A percentile compares a stretch with the other conserved stretches of the same genome.
Evolutionary conservation across 768 basidiomycete species (phyloP).

Genomic region (Flagelloscypha sp.): DNA sequence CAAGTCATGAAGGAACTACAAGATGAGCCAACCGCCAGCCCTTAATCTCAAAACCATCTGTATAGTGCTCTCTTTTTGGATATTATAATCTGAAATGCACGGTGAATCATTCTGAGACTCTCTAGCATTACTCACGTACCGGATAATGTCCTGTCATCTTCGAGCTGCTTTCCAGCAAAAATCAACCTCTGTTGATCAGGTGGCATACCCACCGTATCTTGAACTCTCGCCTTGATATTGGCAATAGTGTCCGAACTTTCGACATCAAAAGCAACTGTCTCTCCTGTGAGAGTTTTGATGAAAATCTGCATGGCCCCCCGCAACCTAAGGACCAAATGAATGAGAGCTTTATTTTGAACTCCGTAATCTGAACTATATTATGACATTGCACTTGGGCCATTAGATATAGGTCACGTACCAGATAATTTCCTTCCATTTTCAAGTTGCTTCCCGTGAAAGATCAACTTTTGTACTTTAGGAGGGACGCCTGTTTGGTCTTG

Average conservation of each 20-base stretch:
- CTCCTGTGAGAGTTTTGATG: conserved; percentile 45
- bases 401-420: too few relatives aligned
- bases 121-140: conserved; percentile 52
- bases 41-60: conserved; percentile 35
- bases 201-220: conserved; percentile 41
- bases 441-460: conserved; percentile 43
- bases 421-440: conserved; percentile 40
- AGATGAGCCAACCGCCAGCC: too few relatives aligned
- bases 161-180: conserved; percentile 42
- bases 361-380: too few relatives aligned
- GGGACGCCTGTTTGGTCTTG: conserved; percentile 43
- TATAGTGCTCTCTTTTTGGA: conserved; percentile 65
- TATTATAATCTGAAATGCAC: conserved; percentile 54
- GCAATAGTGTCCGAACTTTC: conserved; percentile 40
- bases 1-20: too few relatives aligned
- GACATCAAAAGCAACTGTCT: conserved; percentile 42
- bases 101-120: conserved; percentile 59
- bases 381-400: too few relatives aligned
- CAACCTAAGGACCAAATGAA: conserved; percentile 28
- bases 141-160: conserved; percentile 38
- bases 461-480: conserved; percentile 35
- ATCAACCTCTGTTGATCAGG: conserved; percentile 38
- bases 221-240: conserved; percentile 40
- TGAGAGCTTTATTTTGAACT: too few relatives aligned
- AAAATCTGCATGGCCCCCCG: conserved; percentile 41